These are phyloP conservation scores for Exophiala bonariae DNA, from an alignment of 2,329 filamentous ascomycete genomes.

Conservation along the genomic window DNA sequence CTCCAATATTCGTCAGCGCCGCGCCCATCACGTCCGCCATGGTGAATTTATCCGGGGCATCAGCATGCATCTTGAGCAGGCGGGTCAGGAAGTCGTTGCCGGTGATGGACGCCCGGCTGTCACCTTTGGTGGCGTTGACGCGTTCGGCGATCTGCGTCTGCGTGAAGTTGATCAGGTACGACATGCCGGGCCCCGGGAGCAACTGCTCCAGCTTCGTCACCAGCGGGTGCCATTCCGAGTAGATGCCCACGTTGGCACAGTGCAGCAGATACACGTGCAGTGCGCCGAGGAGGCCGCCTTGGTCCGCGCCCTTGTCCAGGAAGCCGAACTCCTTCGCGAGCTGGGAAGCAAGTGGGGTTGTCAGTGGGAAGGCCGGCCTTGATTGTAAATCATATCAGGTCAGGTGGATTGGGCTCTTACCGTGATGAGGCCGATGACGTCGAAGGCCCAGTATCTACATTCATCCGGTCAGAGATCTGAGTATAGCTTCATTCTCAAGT, in stretches of 20 bases:
- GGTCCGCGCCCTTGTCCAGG: slow-evolving; percentile 29
- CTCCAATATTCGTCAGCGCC: slow-evolving; percentile 42
- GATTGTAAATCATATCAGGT: no score
- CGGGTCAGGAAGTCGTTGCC: slow-evolving; percentile 41
- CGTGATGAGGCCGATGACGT: slow-evolving; percentile 34
- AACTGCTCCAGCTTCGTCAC: slow-evolving; percentile 33
- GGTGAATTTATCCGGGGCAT: slow-evolving; percentile 30
- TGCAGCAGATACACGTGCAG: slow-evolving; percentile 37
- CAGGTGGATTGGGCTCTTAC: background rate
- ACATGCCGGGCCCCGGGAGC: slow-evolving; percentile 31
- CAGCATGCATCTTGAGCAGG: slow-evolving; percentile 34
- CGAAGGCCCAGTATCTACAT: slow-evolving; percentile 36
- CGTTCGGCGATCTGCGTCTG: slow-evolving; percentile 29
- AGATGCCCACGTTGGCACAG: slow-evolving; percentile 42
- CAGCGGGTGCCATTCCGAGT: slow-evolving; percentile 38
- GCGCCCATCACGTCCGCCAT: slow-evolving; percentile 26
- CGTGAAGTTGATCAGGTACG: slow-evolving; percentile 34
- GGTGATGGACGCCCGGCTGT: slow-evolving; percentile 9
- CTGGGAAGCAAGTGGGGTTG: no score
- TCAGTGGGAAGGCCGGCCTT: no score
- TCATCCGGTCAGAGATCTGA: no score
- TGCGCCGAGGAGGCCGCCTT: slow-evolving; percentile 36
- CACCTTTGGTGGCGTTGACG: background rate
- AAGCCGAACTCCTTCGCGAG: slow-evolving; percentile 37
- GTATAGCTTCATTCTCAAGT: no score